Percentiles rank a stretch among this genome's conserved stretches.
Evolutionary conservation across 768 basidiomycete genomes (phyloP).

Genomic region (Lentinula detonsa): DNA sequence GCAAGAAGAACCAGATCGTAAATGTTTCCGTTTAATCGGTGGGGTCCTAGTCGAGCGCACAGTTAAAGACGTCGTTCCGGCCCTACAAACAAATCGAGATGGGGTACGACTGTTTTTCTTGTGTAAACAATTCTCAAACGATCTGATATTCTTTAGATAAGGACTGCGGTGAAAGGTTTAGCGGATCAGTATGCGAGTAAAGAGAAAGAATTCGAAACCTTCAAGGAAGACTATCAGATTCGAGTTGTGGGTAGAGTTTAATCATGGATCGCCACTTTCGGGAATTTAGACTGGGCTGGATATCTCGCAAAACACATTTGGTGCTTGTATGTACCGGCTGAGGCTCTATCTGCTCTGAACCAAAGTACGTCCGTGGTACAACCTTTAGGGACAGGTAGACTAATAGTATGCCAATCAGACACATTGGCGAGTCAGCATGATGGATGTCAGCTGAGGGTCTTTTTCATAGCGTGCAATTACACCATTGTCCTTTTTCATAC

Average conservation of each 20-base stretch:
- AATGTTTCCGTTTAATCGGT: slow-evolving; percentile 95
- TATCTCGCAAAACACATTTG: too few species aligned
- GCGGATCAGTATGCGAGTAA: slow-evolving; percentile 86
- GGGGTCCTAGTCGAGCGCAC: slow-evolving; percentile 95
- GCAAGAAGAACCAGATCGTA: slow-evolving; percentile 79
- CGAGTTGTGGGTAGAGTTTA: slow-evolving; percentile 37
- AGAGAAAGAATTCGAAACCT: slow-evolving; percentile 76
- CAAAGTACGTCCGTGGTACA: too few species aligned
- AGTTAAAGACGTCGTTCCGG: slow-evolving; percentile 90
- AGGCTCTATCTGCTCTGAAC: too few species aligned
- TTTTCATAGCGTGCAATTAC: too few species aligned
- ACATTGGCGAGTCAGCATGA: too few species aligned
- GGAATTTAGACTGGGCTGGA: not conserved
- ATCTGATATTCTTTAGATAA: slow-evolving; percentile 51
- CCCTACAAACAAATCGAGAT: slow-evolving; percentile 82
- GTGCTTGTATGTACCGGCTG: too few species aligned
- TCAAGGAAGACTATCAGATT: slow-evolving; percentile 75
- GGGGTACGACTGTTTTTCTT: slow-evolving; percentile 47
- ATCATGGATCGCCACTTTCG: not conserved
- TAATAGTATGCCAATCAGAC: too few species aligned
- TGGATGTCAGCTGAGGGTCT: too few species aligned
- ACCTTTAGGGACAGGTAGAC: too few species aligned
- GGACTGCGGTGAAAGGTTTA: slow-evolving; percentile 70
- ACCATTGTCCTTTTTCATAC: too few species aligned
- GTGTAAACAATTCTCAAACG: slow-evolving; percentile 7